These are phyloP conservation scores for Cyclotella choctawhatcheeana DNA, from an alignment of 108 stramenopile species.

Conservation along the genomic window DNA sequence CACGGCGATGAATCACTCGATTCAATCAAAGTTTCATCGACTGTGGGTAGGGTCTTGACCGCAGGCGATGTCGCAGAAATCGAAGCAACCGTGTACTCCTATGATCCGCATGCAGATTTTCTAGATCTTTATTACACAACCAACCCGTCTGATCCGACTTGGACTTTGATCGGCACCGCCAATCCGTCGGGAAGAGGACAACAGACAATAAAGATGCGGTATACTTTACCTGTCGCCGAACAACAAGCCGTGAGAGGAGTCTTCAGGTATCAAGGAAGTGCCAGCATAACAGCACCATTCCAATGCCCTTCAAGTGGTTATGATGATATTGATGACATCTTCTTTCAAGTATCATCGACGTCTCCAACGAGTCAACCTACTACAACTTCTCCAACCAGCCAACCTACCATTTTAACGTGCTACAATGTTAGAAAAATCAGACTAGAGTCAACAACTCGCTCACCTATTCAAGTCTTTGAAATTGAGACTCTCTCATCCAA, in stretches of 20 bases:
- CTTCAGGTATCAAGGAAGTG: slow-evolving; percentile 16
- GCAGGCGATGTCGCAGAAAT: slow-evolving; percentile 20
- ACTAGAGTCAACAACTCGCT: slow-evolving; percentile 1
- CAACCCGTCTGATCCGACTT: slow-evolving; percentile 24
- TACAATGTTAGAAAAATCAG: slow-evolving; percentile 10
- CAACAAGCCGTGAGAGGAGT: slow-evolving; percentile 29
- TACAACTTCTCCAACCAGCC: neutral
- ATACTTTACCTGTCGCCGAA: neutral
- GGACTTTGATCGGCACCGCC: slow-evolving; percentile 21
- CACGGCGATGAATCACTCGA: slow-evolving; percentile 32
- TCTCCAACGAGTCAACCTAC: neutral
- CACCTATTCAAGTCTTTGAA: slow-evolving; percentile 2
- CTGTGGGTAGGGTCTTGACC: neutral
- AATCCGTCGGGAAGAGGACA: neutral
- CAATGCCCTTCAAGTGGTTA: slow-evolving; percentile 23
- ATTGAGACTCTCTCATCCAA: neutral
- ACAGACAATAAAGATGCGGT: slow-evolving; percentile 1
- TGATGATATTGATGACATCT: slow-evolving; percentile 15
- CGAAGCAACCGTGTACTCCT: slow-evolving; percentile 14
- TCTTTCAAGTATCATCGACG: slow-evolving; percentile 7
- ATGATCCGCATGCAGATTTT: slow-evolving; percentile 13
- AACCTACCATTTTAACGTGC: slow-evolving; percentile 1
- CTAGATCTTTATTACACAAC: slow-evolving; percentile 24
- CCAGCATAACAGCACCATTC: slow-evolving; percentile 7
- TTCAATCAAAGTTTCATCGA: slow-evolving; percentile 9